phyloP scores from a whole-genome alignment of 176 grass and related monocot species.

The Musa acuminata region DNA sequence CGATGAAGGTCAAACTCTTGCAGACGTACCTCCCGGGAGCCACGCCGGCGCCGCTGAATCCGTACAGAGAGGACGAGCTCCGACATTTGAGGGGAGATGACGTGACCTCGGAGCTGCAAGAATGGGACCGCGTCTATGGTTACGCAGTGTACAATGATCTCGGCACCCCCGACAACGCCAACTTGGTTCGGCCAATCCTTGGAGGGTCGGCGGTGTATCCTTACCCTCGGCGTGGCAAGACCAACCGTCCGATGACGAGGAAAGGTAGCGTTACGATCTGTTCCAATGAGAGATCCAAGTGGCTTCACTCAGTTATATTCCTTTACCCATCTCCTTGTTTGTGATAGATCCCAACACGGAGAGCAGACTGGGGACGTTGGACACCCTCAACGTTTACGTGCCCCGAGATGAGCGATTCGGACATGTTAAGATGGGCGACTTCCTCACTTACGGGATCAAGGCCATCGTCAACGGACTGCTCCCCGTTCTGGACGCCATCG shows the following conservation, averaged over 20 bases:
- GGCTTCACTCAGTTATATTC: not conserved
- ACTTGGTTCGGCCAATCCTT: constrained; percentile 40
- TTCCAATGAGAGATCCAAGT: not conserved
- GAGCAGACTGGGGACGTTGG: constrained; percentile 36
- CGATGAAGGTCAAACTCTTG: not conserved
- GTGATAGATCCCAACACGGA: constrained; percentile 40
- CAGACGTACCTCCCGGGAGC: constrained; percentile 59
- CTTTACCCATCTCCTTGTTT: not conserved
- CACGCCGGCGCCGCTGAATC: constrained; percentile 45
- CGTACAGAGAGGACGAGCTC: constrained; percentile 66
- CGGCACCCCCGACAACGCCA: constrained; percentile 29
- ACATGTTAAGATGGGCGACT: constrained; percentile 52
- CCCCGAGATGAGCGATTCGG: constrained; percentile 62
- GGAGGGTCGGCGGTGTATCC: constrained; percentile 38
- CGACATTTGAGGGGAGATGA: constrained; percentile 44
- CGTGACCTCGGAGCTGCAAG: constrained; percentile 27
- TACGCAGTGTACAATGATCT: constrained; percentile 78
- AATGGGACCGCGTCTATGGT: constrained; percentile 59
- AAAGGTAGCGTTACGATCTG: constrained; percentile 14
- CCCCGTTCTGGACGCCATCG: constrained; percentile 37
- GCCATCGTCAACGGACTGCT: constrained; percentile 30
- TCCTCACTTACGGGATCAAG: constrained; percentile 39
- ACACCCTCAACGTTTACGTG: constrained; percentile 38
- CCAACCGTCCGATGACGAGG: constrained; percentile 15
- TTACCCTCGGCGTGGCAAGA: constrained; percentile 46